Conservation (phyloP, 441 rosid genomes). For the Euphorbia corollata region DNA sequence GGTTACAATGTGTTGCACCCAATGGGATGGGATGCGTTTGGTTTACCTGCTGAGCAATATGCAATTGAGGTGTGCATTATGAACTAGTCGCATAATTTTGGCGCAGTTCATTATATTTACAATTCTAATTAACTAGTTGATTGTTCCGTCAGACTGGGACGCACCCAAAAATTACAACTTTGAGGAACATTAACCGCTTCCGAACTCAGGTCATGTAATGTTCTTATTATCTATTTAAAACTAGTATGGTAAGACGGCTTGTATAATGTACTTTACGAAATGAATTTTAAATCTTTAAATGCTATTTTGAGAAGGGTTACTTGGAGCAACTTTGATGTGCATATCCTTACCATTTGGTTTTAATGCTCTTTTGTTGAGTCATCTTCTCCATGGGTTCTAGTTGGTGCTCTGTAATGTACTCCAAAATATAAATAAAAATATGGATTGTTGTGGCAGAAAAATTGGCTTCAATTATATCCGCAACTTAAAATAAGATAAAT, state of each 20-base stretch:
- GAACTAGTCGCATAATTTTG: constrained; percentile 5
- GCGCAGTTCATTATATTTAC: constrained; percentile 2
- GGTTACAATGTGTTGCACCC: constrained; percentile 93
- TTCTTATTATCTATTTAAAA: constrained; percentile 7
- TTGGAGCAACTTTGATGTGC: background rate
- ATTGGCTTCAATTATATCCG: background rate
- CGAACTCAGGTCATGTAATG: constrained; percentile 55
- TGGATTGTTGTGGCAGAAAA: background rate
- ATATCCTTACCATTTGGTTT: background rate
- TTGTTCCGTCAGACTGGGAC: constrained; percentile 71
- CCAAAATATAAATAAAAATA: background rate
- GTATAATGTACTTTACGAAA: background rate
- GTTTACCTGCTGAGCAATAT: constrained; percentile 95
- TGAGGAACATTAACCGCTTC: constrained; percentile 75
- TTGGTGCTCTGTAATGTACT: background rate
- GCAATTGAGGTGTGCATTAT: constrained; percentile 66
- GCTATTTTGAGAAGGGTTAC: constrained; percentile 1
- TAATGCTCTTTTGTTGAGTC: too few species aligned
- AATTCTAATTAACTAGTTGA: constrained; percentile 15
- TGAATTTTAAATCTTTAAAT: background rate
- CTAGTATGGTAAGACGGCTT: background rate
- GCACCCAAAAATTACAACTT: constrained; percentile 82
- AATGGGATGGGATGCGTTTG: constrained; percentile 99
- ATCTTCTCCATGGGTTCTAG: background rate
- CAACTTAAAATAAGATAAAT: background rate